Evolutionary conservation across 1,139 yeast genomes (phyloP).

Genomic region (Pneumocystis wakefieldiae): DNA sequence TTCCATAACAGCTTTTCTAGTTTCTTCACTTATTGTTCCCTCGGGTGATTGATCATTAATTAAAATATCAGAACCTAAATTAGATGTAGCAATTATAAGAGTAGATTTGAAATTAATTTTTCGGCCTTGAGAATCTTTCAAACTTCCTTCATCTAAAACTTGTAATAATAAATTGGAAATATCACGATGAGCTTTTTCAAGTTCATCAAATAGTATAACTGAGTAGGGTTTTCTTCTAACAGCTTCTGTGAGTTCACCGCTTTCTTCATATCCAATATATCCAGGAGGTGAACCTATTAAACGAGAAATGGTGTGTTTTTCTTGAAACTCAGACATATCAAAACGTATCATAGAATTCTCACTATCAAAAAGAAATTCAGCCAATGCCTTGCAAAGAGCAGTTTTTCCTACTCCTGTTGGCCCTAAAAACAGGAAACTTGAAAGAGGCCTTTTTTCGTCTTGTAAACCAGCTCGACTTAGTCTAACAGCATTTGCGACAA

Average conservation of each 20-base stretch:
- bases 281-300: constrained; percentile 97
- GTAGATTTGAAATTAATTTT: constrained; percentile 89
- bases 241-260: constrained; percentile 90
- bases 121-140: constrained; percentile 90
- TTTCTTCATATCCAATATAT: constrained; percentile 85
- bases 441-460: constrained; percentile 85
- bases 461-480: constrained; percentile 93
- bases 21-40: constrained; percentile 30
- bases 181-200: constrained; percentile 93
- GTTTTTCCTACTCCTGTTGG: constrained; percentile 99
- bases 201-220: constrained; percentile 84
- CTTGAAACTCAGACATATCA: constrained; percentile 97
- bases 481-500: constrained; percentile 87
- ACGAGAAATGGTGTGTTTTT: constrained; percentile 76
- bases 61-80: constrained; percentile 83
- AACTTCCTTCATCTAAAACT: constrained; percentile 84
- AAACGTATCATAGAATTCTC: constrained; percentile 73
- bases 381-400: constrained; percentile 78
- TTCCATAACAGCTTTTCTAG: constrained; percentile 47
- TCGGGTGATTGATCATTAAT: constrained; percentile 42
- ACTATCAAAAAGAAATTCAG: constrained; percentile 81
- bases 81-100: constrained; percentile 91
- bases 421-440: constrained; percentile 88
- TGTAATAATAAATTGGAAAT: constrained; percentile 75
- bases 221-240: constrained; percentile 89